A percentile compares a stretch with the other conserved stretches of the same genome.
These are phyloP conservation scores for Trichoderma koningii DNA, from an alignment of 2,329 filamentous ascomycete genomes.

Conservation along the genomic window DNA sequence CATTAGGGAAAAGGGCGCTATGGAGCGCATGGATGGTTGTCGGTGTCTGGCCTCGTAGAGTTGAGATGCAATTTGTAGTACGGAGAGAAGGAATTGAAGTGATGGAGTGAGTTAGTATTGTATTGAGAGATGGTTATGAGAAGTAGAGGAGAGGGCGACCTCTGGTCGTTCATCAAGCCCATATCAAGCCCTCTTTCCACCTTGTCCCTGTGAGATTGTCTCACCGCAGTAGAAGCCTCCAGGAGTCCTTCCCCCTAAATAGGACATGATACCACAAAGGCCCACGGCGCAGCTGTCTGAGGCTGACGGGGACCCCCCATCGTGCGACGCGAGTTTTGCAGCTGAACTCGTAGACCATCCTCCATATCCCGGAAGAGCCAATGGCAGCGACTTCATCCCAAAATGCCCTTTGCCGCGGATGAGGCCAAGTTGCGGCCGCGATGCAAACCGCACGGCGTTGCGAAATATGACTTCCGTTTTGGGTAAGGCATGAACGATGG, in stretches of 20 bases:
- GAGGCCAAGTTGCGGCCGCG: neutral
- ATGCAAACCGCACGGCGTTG: slow-evolving; percentile 9
- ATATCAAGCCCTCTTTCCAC: neutral
- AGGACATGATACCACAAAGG: slow-evolving; percentile 17
- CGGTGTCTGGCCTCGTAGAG: neutral
- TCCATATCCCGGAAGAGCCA: neutral
- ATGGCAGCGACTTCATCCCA: neutral
- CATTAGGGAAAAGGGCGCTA: slow-evolving; percentile 28
- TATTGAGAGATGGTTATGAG: too few relatives aligned
- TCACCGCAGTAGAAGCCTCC: neutral
- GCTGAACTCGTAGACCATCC: neutral
- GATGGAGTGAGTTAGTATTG: too few relatives aligned
- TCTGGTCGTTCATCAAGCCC: slow-evolving; percentile 1
- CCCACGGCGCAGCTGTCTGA: slow-evolving; percentile 5
- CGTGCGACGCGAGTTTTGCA: neutral
- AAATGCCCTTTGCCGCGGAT: neutral
- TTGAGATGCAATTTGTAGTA: neutral
- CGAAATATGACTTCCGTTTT: slow-evolving; percentile 24
- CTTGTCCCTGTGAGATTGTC: neutral
- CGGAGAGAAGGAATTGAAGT: neutral
- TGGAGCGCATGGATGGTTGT: slow-evolving; percentile 25
- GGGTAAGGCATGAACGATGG: slow-evolving; percentile 20
- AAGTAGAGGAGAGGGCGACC: neutral
- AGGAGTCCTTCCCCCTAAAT: slow-evolving; percentile 14
- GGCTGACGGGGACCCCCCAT: neutral